A percentile compares a stretch with the other conserved stretches of the same genome.
These are phyloP conservation scores for Pleurotus tuoliensis DNA, from an alignment of 768 basidiomycete genomes.

Conservation along the genomic window DNA sequence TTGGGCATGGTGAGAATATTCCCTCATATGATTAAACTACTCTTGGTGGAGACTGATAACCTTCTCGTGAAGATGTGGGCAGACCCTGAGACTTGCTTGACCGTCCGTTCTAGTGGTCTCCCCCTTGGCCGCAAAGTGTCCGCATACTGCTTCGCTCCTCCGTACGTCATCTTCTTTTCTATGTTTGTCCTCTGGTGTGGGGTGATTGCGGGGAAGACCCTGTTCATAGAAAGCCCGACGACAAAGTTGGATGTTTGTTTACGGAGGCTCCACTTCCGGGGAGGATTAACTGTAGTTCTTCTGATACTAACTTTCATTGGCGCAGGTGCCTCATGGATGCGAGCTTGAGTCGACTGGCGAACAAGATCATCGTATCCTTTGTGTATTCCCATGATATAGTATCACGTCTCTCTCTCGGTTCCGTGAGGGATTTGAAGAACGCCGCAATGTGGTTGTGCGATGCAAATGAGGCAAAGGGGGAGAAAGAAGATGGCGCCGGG, in stretches of 20 bases:
- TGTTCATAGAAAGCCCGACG: too few relatives aligned
- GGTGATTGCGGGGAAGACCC: too few relatives aligned
- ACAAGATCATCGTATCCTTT: constrained; percentile 68
- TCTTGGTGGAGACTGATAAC: constrained; percentile 4
- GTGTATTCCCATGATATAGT: constrained; percentile 83
- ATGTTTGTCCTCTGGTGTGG: too few relatives aligned
- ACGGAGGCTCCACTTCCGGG: too few relatives aligned
- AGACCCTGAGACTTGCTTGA: constrained; percentile 73
- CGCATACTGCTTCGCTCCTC: constrained; percentile 78
- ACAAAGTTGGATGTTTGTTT: too few relatives aligned
- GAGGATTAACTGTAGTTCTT: background rate
- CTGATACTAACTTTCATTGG: constrained; percentile 2
- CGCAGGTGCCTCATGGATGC: constrained; percentile 60
- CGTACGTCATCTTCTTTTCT: constrained; percentile 39
- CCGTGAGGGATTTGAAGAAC: constrained; percentile 70
- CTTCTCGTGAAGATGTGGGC: constrained; percentile 68
- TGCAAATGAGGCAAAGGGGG: constrained; percentile 42
- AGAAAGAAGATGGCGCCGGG: constrained; percentile 50
- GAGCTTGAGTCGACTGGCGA: constrained; percentile 53
- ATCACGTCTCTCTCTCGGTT: constrained; percentile 71
- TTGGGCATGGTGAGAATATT: constrained; percentile 57
- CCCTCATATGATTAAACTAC: background rate
- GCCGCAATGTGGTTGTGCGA: constrained; percentile 81
- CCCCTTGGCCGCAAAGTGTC: constrained; percentile 63
- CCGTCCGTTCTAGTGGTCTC: constrained; percentile 62